Evolutionary conservation across 768 basidiomycete genomes (phyloP).

Genomic region (Podaxis rugospora): DNA sequence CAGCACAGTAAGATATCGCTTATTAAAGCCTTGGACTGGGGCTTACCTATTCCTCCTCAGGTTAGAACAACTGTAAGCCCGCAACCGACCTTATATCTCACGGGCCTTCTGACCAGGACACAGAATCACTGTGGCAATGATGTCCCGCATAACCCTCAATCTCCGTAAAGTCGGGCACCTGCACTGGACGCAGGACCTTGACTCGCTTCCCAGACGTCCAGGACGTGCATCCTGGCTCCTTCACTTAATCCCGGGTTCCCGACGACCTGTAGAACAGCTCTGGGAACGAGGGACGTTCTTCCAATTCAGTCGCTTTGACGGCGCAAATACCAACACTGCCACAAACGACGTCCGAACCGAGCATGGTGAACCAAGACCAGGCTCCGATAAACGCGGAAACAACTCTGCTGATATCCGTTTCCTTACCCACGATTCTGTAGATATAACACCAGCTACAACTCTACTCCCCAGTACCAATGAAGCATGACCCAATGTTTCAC

Average conservation of each 20-base stretch:
- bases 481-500: neutral
- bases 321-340: neutral
- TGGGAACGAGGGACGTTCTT: neutral
- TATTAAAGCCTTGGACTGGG: slow-evolving; percentile 11
- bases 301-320: neutral
- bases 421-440: neutral
- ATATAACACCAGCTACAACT: neutral
- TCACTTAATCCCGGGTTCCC: neutral
- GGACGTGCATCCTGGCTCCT: neutral
- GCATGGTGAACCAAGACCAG: neutral
- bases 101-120: neutral
- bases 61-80: slow-evolving; percentile 32
- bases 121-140: slow-evolving; percentile 45
- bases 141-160: slow-evolving; percentile 63
- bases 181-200: neutral
- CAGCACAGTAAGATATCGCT: slow-evolving; percentile 37
- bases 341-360: neutral
- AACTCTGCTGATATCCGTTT: neutral
- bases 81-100: slow-evolving; percentile 2
- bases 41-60: slow-evolving; percentile 13
- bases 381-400: neutral
- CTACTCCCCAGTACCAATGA: neutral
- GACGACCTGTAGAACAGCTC: neutral
- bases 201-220: neutral
- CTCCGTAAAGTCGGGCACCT: slow-evolving; percentile 36